Evolutionary conservation across 202 grass and related monocot genomes (phyloP).

Genomic region (Eragrostis tef): DNA sequence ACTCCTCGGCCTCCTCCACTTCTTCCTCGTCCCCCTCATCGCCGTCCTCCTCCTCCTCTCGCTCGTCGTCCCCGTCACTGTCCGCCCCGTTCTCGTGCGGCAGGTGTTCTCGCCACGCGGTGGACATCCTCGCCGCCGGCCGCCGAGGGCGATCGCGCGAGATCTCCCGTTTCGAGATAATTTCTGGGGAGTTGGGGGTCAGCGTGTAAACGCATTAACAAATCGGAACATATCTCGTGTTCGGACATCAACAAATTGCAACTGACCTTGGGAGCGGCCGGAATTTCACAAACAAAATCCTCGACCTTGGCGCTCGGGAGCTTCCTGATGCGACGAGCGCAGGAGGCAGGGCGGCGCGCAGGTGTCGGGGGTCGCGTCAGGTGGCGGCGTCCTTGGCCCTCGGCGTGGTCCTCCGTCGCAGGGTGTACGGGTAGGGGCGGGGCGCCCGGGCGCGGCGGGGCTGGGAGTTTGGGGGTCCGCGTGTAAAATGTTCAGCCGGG

Average conservation of each 20-base stretch:
- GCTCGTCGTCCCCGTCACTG: conserved; percentile 53
- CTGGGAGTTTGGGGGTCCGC: conserved; percentile 4
- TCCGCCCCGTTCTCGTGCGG: conserved; percentile 69
- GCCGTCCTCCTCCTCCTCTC: conserved; percentile 43
- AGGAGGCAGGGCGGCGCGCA: too few species aligned
- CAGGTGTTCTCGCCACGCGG: conserved; percentile 41
- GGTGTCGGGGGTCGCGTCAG: too few species aligned
- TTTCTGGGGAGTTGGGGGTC: conserved; percentile 17
- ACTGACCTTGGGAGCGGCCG: too few species aligned
- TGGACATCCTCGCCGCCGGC: conserved; percentile 51
- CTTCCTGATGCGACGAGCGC: too few species aligned
- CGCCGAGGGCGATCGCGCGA: conserved; percentile 14
- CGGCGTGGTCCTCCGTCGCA: too few species aligned
- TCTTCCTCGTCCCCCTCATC: conserved; percentile 41
- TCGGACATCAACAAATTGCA: too few species aligned
- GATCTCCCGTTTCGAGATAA: conserved; percentile 34
- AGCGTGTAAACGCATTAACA: conserved; percentile 22
- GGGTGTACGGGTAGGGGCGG: too few species aligned
- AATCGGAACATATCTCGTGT: too few species aligned
- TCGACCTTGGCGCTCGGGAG: too few species aligned
- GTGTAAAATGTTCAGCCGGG: not conserved
- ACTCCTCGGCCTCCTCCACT: conserved; percentile 63
- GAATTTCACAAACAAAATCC: too few species aligned
- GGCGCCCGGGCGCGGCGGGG: too few species aligned
- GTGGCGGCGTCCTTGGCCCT: too few species aligned